These are phyloP conservation scores for Thermothielavioides terrestris DNA, from an alignment of 495 filamentous ascomycete genomes.

Conservation along the genomic window DNA sequence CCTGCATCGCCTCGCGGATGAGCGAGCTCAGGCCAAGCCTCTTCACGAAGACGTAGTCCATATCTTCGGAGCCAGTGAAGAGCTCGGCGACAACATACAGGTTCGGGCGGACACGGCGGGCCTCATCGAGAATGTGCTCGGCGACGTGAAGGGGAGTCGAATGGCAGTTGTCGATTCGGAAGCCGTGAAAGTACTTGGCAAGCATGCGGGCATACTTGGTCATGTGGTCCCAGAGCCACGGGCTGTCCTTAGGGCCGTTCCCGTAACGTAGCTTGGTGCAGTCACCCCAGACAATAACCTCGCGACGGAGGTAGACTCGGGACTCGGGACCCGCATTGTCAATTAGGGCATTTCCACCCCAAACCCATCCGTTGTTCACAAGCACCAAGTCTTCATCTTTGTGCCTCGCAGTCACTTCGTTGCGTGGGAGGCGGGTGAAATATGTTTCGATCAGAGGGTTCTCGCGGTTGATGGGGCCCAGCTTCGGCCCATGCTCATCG, in stretches of 20 bases:
- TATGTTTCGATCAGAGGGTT: slow-evolving; percentile 90
- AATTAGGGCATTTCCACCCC: slow-evolving; percentile 86
- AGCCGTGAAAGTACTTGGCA: slow-evolving; percentile 90
- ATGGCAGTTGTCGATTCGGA: slow-evolving; percentile 98
- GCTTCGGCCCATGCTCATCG: slow-evolving; percentile 83
- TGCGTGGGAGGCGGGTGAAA: slow-evolving; percentile 83
- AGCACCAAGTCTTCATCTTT: slow-evolving; percentile 68
- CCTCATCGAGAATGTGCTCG: slow-evolving; percentile 88
- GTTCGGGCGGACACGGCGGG: slow-evolving; percentile 77
- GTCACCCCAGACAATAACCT: slow-evolving; percentile 97
- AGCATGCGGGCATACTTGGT: slow-evolving; percentile 82
- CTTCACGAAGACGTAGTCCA: slow-evolving; percentile 92
- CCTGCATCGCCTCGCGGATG: slow-evolving; percentile 96
- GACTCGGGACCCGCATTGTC: slow-evolving; percentile 90
- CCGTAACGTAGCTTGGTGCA: slow-evolving; percentile 97
- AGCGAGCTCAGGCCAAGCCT: slow-evolving; percentile 81
- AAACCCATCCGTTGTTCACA: slow-evolving; percentile 98
- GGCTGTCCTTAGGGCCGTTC: slow-evolving; percentile 67
- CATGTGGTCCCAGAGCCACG: slow-evolving; percentile 95
- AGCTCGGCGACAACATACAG: slow-evolving; percentile 91
- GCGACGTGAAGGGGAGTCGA: slow-evolving; percentile 91
- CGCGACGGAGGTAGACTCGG: slow-evolving; percentile 79
- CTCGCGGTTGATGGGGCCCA: slow-evolving; percentile 65
- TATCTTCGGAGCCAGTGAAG: slow-evolving; percentile 91
- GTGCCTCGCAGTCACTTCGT: slow-evolving; percentile 69